Base-by-base conservation (phyloP, 345 rosid species). In the Fremontodendron californicum region DNA sequence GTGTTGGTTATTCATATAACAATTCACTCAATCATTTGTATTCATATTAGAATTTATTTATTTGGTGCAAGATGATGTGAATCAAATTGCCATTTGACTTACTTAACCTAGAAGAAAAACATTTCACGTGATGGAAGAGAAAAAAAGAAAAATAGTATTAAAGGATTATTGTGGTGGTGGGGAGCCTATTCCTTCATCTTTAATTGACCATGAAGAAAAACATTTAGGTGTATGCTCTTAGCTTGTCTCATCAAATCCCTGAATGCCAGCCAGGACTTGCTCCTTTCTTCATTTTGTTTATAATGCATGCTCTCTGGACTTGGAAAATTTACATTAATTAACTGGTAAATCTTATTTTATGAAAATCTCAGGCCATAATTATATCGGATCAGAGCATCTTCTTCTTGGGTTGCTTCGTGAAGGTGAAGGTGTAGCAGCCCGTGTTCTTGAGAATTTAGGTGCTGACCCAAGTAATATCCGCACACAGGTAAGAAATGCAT, bases 341-440 rank as follows among this genome's bases (percentile, higher is more conserved):
- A 48, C 52, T 51, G 70, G 21, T 25, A 16, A 49, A 29, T 73
- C 18, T 10, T 66, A 39, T 75, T 51, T 65, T n/a, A 42, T 78
- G 67, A 61, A 37, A 46, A 80, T 81, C 83, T 43, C 85, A 95
- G 99, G 99, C 51, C 99, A 94, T 79, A 96, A 92, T 85, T 94
- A 96, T 82, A 96, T 96, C 77, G 99, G 99, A 70, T 92, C 99
- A 31, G 99, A 96, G 90, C 99, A 96, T 82, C 86, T 96, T 82
- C 93, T 96, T 77, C 97, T 96, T 71, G 97, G 98, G 77, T 87
- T 94, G 69, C 94, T 96, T 66, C 93, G 97, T 29, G 99, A 96
- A 86, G 99, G 99, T 63, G 99, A 96, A 87, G 99, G 99, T 78
- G 98, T 96, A 58, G 98, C 99, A 31, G 99, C 97, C 43, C 97